Evolutionary conservation across 2,329 filamentous ascomycete genomes (phyloP), one percentile per base, ranked within the genome.

Genomic region (Colletotrichum musicola): DNA sequence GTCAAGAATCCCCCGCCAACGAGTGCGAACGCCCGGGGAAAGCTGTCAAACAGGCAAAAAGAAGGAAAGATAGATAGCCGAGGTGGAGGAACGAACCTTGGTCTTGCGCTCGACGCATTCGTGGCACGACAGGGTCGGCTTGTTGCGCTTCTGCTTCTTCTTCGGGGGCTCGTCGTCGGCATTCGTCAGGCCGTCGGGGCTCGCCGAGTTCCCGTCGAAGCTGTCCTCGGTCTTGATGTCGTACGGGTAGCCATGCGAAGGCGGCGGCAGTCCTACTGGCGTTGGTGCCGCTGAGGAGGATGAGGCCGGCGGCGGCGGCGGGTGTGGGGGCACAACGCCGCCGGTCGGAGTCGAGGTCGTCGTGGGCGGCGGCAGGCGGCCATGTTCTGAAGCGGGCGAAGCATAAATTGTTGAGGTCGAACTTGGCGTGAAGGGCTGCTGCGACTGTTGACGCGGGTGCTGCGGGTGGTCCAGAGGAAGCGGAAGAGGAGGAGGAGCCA

Each of bases 61-160:
- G 49, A 51, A 30, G 53, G 50, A 13, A 60, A 67, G 60, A 73
- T 59, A 50, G 60, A 35, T 35, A 55, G 44, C 61, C 63, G 40
- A 62, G 44, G 42, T 63, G 10, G 10, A 14, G 6, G 10, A 27
- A 80, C 86, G 72, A 77, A 91, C 91, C 85, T 93, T 95, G 25
- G 92, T 95, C 81, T 95, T 95, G 73, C 92, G 85, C 80, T 94
- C 92, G 22, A 95, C 93, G 75, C 93, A 95, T 77, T 94, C 92
- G 70, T 90, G 87, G 75, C 93, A 95, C 56, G 91, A 93, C 71
- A 95, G 77, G 1, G 92, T 95, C 4, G 93, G 93, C 78, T 95
- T 95, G 80, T 95, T 95, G 55, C 93, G 88, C 82, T 92, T 94
- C 81, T 95, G 92, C 81, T 92, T 93, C 82, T 92, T 93, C 78